Conservation (phyloP, 805 yeast species). For the Candida ulmi region DNA sequence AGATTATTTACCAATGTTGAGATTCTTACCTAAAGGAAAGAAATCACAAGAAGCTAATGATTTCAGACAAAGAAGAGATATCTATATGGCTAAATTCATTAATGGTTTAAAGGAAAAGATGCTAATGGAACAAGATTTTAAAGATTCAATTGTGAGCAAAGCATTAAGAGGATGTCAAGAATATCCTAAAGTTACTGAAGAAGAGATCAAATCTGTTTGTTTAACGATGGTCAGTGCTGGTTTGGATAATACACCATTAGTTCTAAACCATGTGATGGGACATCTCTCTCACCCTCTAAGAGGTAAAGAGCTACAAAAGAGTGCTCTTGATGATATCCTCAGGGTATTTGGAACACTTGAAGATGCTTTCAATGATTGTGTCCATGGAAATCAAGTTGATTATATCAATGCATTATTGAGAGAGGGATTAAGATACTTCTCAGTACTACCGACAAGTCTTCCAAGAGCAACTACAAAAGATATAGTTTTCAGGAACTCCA, state of each 20-base stretch:
- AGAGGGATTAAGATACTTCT: constrained; percentile 56
- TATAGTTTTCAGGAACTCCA: constrained; percentile 32
- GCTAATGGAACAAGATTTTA: constrained; percentile 21
- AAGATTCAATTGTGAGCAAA: constrained; percentile 30
- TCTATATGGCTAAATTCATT: constrained; percentile 38
- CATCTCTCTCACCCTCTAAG: constrained; percentile 42
- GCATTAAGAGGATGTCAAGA: constrained; percentile 11
- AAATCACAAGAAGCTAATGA: constrained; percentile 22
- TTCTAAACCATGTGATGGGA: constrained; percentile 54
- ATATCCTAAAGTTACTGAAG: constrained; percentile 21
- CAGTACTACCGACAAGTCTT: constrained; percentile 62
- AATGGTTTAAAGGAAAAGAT: constrained; percentile 23
- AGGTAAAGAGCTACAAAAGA: constrained; percentile 36
- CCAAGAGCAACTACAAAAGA: constrained; percentile 56
- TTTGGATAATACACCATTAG: constrained; percentile 63
- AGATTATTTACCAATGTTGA: constrained; percentile 46
- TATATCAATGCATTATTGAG: constrained; percentile 53
- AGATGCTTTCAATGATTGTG: constrained; percentile 30
- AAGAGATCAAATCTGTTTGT: constrained; percentile 55
- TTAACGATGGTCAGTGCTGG: constrained; percentile 79
- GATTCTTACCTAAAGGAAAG: constrained; percentile 24
- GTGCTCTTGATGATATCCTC: constrained; percentile 37
- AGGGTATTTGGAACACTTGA: constrained; percentile 25
- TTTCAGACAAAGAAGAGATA: constrained; percentile 38
- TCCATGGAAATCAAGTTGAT: constrained; percentile 32